phyloP scores from a whole-genome alignment of 495 filamentous ascomycete species.

The Hypoxylon fragiforme region DNA sequence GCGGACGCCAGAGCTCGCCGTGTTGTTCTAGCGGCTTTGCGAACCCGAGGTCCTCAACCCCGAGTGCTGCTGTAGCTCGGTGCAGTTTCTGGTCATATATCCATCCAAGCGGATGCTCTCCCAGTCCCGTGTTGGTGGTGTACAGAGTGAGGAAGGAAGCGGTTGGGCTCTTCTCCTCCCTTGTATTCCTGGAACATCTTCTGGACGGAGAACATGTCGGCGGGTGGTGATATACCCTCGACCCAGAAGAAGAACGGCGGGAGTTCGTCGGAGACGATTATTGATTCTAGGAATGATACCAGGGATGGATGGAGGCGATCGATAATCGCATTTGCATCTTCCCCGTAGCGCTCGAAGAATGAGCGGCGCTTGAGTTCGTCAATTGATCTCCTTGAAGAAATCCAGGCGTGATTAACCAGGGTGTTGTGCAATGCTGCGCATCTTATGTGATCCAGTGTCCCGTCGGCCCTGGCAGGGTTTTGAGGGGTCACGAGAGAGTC shows the following conservation, averaged over 20 bases:
- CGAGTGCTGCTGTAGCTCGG: constrained; percentile 20
- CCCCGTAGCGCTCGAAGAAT: constrained; percentile 27
- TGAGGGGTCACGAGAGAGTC: too few relatives aligned
- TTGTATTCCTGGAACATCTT: constrained; percentile 1
- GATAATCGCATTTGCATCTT: constrained; percentile 22
- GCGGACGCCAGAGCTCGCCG: constrained; percentile 37
- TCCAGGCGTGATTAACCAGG: constrained; percentile 42
- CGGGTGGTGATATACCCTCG: neutral
- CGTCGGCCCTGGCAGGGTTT: too few relatives aligned
- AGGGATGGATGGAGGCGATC: constrained; percentile 33
- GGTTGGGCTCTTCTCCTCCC: constrained; percentile 6
- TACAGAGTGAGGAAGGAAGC: constrained; percentile 23
- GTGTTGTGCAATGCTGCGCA: constrained; percentile 51
- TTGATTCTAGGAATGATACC: constrained; percentile 34
- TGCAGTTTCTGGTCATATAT: constrained; percentile 31
- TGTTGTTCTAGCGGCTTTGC: constrained; percentile 23
- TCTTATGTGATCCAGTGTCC: constrained; percentile 39
- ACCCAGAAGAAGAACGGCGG: constrained; percentile 19
- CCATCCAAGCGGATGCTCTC: constrained; percentile 17
- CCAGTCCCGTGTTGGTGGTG: constrained; percentile 13
- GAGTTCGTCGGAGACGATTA: constrained; percentile 18
- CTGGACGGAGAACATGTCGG: constrained; percentile 2
- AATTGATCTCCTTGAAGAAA: constrained; percentile 25
- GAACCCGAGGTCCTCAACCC: constrained; percentile 25
- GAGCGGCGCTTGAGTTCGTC: constrained; percentile 21